Percentiles rank a stretch among this genome's conserved stretches.
phyloP scores from a whole-genome alignment of 2,329 filamentous ascomycete genomes.

The Esteya vermicola region DNA sequence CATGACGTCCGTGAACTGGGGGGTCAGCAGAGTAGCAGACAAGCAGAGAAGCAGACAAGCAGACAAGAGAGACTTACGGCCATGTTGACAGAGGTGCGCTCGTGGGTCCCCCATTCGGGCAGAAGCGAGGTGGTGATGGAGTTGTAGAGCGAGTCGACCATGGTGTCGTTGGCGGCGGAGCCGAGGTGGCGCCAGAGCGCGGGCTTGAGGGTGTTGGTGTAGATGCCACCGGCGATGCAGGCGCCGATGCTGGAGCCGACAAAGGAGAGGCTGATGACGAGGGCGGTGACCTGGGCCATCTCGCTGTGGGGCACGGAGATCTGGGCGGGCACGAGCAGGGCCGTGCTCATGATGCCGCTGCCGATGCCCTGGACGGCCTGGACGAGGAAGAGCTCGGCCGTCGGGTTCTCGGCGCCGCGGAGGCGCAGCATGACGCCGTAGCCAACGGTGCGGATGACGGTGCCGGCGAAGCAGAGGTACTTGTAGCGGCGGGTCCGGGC shows the following conservation, averaged over 20 bases:
- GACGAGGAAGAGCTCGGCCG: conserved; percentile 30
- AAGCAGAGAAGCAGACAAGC: not conserved
- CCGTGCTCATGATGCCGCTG: conserved; percentile 28
- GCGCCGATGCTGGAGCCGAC: conserved; percentile 23
- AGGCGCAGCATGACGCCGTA: conserved; percentile 36
- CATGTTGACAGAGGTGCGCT: conserved; percentile 25
- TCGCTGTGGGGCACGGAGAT: conserved; percentile 29
- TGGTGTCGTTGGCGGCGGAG: conserved; percentile 8
- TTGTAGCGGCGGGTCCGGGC: conserved; percentile 28
- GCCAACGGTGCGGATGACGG: conserved; percentile 27
- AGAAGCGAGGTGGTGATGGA: conserved; percentile 28
- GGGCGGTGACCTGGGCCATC: conserved; percentile 30
- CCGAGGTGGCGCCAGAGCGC: conserved; percentile 23
- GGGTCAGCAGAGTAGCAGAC: not conserved
- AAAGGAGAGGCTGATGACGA: conserved; percentile 27
- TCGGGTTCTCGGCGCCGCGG: conserved; percentile 25
- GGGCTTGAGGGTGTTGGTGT: conserved; percentile 28
- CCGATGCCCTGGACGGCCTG: conserved; percentile 34
- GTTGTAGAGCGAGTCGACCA: conserved; percentile 25
- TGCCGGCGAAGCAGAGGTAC: conserved; percentile 26
- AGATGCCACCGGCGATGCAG: conserved; percentile 32
- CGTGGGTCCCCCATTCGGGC: conserved; percentile 21
- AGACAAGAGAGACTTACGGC: conserved; percentile 16
- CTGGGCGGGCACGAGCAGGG: conserved; percentile 27
- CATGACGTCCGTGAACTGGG: conserved; percentile 15